Evolutionary conservation across 495 filamentous ascomycete genomes (phyloP), one percentile per base, ranked within the genome.

Genomic region (Lasiosphaeria hispida): DNA sequence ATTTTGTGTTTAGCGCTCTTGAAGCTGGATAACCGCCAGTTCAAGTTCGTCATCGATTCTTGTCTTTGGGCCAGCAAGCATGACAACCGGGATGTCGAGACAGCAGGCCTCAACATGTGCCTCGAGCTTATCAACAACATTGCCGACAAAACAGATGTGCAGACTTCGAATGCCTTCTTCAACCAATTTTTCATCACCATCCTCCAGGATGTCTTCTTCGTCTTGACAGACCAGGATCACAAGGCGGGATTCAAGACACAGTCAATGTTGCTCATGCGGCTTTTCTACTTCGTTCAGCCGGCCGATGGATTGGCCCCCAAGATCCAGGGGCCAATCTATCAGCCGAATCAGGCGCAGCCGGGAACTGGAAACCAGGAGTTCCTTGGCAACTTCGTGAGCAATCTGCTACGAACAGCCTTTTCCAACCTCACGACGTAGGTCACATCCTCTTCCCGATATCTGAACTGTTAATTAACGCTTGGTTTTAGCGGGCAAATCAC

Each of bases 31-130:
- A 90, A 86, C 51, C 84, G 90, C 14, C 92, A 97, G 69, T 97
- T 99, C 82, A 97, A 97, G 71, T 96, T 97, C 67, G 94, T 99
- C 64, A 97, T 99, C 62, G 94, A 99, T 67, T 93, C 93, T 23
- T 99, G 94, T 81, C 88, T 97, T 85, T 99, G 94, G 94, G 94
- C 94, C 9, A 96, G 91, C 76, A 99, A 99, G 74, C 94, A 99
- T 71, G 94, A 97, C 74, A 99, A 99, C 71, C 88, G 94, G 19
- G 93, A 96, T 67, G 94, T 99, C 35, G 94, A 99, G 77, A 89
- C 87, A 68, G 95, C 94, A 47, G 94, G 94, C n/a, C 84, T 99
- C 60, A 94, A 90, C 69, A 99, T 97, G 95, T 99, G 94, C 73
- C 86, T 96, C 60, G 94, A 99, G 74, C 79, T 99, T 58, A 94